Conservation (phyloP, 768 basidiomycete species). For the Auriscalpium orientale region DNA sequence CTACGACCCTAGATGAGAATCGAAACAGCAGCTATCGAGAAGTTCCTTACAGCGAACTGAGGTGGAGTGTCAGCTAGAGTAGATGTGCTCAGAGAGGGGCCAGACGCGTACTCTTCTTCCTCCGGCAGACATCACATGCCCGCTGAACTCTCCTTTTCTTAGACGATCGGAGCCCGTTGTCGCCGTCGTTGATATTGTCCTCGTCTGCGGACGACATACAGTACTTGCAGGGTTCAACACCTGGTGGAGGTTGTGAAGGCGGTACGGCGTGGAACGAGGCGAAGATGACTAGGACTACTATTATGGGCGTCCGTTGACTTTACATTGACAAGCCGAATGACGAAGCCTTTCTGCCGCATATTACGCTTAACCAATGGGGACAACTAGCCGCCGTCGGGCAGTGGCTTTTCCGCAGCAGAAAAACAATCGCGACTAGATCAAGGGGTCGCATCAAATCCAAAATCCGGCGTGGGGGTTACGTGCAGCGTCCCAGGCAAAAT, state of each 20-base stretch:
- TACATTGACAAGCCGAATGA: too few relatives aligned
- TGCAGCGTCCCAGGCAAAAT: too few relatives aligned
- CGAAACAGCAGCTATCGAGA: not conserved
- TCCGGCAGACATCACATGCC: slow-evolving; percentile 75
- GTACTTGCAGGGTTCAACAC: too few relatives aligned
- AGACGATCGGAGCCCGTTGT: slow-evolving; percentile 24
- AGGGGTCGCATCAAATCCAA: too few relatives aligned
- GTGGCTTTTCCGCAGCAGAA: too few relatives aligned
- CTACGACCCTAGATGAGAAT: slow-evolving; percentile 22
- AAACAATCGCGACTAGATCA: too few relatives aligned
- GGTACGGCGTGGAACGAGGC: not conserved
- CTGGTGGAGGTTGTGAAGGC: not conserved
- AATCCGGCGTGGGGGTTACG: too few relatives aligned
- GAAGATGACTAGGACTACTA: not conserved
- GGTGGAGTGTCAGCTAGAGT: not conserved
- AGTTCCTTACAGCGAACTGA: slow-evolving; percentile 55
- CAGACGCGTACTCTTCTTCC: slow-evolving; percentile 64
- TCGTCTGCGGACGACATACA: slow-evolving; percentile 63
- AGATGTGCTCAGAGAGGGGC: slow-evolving; percentile 3
- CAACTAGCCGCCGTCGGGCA: too few relatives aligned
- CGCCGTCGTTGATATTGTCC: slow-evolving; percentile 44
- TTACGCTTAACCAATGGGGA: too few relatives aligned
- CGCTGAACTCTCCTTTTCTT: slow-evolving; percentile 73
- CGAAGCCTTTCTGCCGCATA: too few relatives aligned
- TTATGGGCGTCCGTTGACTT: too few relatives aligned